Evolutionary conservation across 2,329 filamentous ascomycete species (phyloP).

Genomic region (Penicillium sp.): DNA sequence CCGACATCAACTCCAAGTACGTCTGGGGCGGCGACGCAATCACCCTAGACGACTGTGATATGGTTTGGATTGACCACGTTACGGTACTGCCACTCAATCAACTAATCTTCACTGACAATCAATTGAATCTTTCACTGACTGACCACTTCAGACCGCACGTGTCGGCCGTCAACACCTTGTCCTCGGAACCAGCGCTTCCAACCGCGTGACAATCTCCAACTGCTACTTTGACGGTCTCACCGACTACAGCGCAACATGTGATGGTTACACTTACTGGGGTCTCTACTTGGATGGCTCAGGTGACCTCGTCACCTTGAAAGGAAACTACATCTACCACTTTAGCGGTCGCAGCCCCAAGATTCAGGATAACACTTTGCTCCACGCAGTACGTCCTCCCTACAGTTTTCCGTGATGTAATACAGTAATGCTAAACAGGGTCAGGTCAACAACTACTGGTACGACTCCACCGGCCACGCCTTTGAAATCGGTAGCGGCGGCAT

Average conservation of each 20-base stretch:
- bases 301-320: conserved; percentile 57
- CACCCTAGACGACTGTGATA: conserved; percentile 44
- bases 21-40: conserved; percentile 61
- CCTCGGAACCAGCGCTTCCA: conserved; percentile 51
- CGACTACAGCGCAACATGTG: conserved; percentile 55
- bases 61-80: conserved; percentile 52
- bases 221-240: conserved; percentile 55
- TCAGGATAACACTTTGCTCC: conserved; percentile 52
- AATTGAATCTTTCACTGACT: neutral
- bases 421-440: neutral
- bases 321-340: conserved; percentile 59
- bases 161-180: conserved; percentile 61
- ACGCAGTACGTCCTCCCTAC: conserved; percentile 38
- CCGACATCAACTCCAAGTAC: conserved; percentile 54
- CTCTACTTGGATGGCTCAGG: conserved; percentile 55
- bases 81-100: conserved; percentile 23
- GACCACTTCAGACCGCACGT: conserved; percentile 45
- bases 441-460: conserved; percentile 13
- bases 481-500: conserved; percentile 37
- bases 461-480: conserved; percentile 9
- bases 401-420: too few relatives aligned
- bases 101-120: too few relatives aligned
- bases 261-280: conserved; percentile 59
- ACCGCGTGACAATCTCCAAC: conserved; percentile 59
- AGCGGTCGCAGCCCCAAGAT: conserved; percentile 57